Conservation (phyloP, 2,329 filamentous ascomycete species). For the Exophiala alcalophila region DNA sequence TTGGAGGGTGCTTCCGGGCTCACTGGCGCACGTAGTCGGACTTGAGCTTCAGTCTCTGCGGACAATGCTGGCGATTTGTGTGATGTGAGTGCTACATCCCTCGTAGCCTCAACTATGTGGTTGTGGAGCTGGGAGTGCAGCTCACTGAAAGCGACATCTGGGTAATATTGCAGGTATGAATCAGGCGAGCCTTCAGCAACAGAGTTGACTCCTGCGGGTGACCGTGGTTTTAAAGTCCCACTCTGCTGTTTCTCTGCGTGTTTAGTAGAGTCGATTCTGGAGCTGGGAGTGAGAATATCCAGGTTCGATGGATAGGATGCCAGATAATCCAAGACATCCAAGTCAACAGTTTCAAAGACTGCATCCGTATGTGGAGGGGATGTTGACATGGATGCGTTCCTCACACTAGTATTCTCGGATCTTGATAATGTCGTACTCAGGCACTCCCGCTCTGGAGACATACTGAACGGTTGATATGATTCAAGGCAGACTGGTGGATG, state of each 20-base stretch:
- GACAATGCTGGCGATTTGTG: too few relatives aligned
- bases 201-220: neutral
- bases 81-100: neutral
- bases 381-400: neutral
- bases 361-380: neutral
- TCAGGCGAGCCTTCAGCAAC: slow-evolving; percentile 3
- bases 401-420: neutral
- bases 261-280: neutral
- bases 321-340: slow-evolving; percentile 8
- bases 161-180: neutral
- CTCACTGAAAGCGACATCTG: neutral
- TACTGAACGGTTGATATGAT: neutral
- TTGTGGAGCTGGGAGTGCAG: slow-evolving; percentile 4
- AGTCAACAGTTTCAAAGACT: neutral
- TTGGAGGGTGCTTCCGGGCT: neutral
- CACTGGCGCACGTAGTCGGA: neutral
- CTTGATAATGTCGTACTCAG: neutral
- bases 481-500: neutral
- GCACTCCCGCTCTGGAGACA: neutral
- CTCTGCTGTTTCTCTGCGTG: neutral
- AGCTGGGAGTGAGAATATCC: neutral
- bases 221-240: neutral
- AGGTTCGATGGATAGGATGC: slow-evolving; percentile 4
- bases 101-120: slow-evolving; percentile 3
- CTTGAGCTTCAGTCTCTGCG: neutral